A percentile compares a stretch with the other conserved stretches of the same genome.
These are phyloP conservation scores for Lizanozyma gosingica DNA, from an alignment of 1,139 yeast genomes.

Conservation along the genomic window DNA sequence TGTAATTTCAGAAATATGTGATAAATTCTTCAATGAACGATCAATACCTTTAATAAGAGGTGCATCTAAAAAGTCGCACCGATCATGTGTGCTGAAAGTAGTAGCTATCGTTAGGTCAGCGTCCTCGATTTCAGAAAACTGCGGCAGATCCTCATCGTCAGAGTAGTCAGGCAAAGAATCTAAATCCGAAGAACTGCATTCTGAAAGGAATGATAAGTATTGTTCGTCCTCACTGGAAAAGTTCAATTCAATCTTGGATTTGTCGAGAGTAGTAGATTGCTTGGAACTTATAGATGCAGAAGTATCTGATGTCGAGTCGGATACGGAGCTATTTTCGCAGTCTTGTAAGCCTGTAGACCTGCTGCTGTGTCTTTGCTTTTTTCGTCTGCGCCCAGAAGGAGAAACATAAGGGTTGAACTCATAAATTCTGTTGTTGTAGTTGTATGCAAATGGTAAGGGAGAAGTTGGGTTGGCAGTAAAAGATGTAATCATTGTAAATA, in stretches of 20 bases:
- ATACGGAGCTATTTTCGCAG: neutral
- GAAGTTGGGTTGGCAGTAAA: slow-evolving; percentile 12
- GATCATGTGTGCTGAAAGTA: neutral
- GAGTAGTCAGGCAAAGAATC: slow-evolving; percentile 31
- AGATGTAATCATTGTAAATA: neutral
- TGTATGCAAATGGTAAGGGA: slow-evolving; percentile 17
- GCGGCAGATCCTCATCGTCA: slow-evolving; percentile 26
- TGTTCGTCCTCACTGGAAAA: slow-evolving; percentile 1
- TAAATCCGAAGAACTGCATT: slow-evolving; percentile 16
- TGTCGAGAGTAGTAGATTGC: slow-evolving; percentile 1
- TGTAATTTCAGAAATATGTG: neutral
- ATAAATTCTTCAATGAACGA: no score
- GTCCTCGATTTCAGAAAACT: slow-evolving; percentile 12
- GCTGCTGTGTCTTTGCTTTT: neutral
- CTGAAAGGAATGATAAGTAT: slow-evolving; percentile 1
- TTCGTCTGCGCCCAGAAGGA: neutral
- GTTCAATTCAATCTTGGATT: neutral
- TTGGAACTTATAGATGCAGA: no score
- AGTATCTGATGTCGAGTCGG: no score
- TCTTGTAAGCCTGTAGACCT: neutral
- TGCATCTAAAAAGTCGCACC: neutral
- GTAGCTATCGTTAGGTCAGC: neutral
- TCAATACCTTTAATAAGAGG: neutral
- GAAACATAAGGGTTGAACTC: slow-evolving; percentile 11
- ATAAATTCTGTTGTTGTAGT: slow-evolving; percentile 17